Evolutionary conservation across 1,139 yeast genomes (phyloP), one percentile per base, ranked within the genome.

Genomic region (Saccharomycopsis crataegensis): DNA sequence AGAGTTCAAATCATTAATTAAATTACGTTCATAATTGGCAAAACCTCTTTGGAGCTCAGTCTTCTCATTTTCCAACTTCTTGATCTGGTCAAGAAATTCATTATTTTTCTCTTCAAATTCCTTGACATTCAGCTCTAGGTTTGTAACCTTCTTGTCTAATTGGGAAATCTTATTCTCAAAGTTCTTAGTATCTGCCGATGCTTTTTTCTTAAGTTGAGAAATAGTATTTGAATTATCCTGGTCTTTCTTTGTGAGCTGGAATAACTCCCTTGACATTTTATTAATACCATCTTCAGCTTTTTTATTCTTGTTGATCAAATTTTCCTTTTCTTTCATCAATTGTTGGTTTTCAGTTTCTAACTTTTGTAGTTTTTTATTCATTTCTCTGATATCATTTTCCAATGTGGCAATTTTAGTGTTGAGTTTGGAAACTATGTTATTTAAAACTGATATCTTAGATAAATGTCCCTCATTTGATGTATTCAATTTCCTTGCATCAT

Each of bases 231-330:
- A 85, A 1, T 76, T 62, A 0, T 77, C 77, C 1, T 76, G 79
- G 57, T 83, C 83, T 40, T 80, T 82, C 56, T 80, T 80, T 0
- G 82, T 77, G 45, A 89, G 70, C 45, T 78, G 78, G 65, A 89
- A 79, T 42, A 91, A 71, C 59, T 90, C 97, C 47, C 93, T 74
- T 57, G 85, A 86, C 96, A 91, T 88, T 61, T 89, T 89, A 65
- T 89, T 91, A 55, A 91, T 84, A 6, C 96, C 97, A 58, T 81
- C 83, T 62, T 91, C 97, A 1, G 93, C 87, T 59, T 80, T 85
- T 33, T 76, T 74, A 62, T 85, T 86, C 8, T 78, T 80, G 38
- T 69, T 67, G 16, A 73, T 74, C 0, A 74, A 59, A 2, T 63
- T 57, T 7, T 67, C 67, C 17, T 82, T 62, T 46, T 74, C 76